Conservation (phyloP, 176 grass and related monocot species). For the bread wheat (Triticum aestivum) region IWGSC_CS_RefSeq_v2.1 NC_057797.1:769080710-769081209, state of each 20-base stretch:
- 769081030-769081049: conserved; percentile 99
- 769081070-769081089: conserved; percentile 8
- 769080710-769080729: conserved; percentile 98
- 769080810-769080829: conserved; percentile 91
- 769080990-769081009: conserved; percentile 94
- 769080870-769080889: conserved; percentile 97
- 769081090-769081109: not conserved
- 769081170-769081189: not conserved
- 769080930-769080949: conserved; percentile 96
- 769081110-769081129: conserved; percentile 6
- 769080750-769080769: not conserved
- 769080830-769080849: conserved; percentile 79
- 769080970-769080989: conserved; percentile 92
- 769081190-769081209: not conserved
- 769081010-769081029: conserved; percentile 94
- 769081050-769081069: conserved; percentile 39
- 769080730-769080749: conserved; percentile 81
- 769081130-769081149: not conserved
- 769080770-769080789: not conserved
- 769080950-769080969: conserved; percentile 95
- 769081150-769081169: not conserved
- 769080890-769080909: conserved; percentile 99
- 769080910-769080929: conserved; percentile 94
- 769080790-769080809: conserved; percentile 28
- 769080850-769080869: conserved; percentile 99